Base-by-base conservation (phyloP, 371 early-diverging fungal genomes). In the Aphelidium insulamus region DNA sequence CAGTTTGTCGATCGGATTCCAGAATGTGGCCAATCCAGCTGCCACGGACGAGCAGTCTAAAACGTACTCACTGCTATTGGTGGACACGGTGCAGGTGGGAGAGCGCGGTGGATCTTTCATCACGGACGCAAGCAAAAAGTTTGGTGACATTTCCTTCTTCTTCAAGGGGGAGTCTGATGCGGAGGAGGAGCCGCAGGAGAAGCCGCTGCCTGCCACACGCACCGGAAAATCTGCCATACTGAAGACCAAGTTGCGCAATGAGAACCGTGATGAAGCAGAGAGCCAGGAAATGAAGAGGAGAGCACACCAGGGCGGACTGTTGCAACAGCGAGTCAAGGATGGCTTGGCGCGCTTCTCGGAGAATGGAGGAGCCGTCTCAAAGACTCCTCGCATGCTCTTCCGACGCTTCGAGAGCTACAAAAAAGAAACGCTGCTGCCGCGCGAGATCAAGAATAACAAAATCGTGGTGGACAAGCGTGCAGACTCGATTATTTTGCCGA, bases 381-480 rank as follows among this genome's bases (percentile, higher is more conserved):
- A n/a, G n/a, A n/a, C n/a, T n/a, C n/a, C n/a, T n/a, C n/a, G n/a
- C n/a, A n/a, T n/a, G n/a, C n/a, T 62, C 5, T 80, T 85, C 48
- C 63, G 68, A 28, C 70, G 74, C 45, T 91, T 83, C 52, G 94
- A 92, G 49, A 80, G 83, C 59, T 97, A 97, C 55, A 70, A 78
- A 43, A 66, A 81, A 29, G 92, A 90, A 30, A 59, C 74, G 0
- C 66, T 69, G 20, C 41, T 94, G 20, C 97, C 97, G 9, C 67
- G 65, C 33, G 66, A 69, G 34, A 66, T 69, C 27, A 57, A 57
- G 21, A 61, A 70, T 19, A 54, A 76, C 15, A 55, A 81, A 66
- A 84, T 98, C 46, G 46, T 77, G 16, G 83, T 98, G 2, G 99
- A 99, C 54, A 66, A 65, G 35, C 69, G 76, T 24, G 70, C 64